phyloP scores from a whole-genome alignment of 2,329 filamentous ascomycete genomes.

The Calonectria montana region DNA sequence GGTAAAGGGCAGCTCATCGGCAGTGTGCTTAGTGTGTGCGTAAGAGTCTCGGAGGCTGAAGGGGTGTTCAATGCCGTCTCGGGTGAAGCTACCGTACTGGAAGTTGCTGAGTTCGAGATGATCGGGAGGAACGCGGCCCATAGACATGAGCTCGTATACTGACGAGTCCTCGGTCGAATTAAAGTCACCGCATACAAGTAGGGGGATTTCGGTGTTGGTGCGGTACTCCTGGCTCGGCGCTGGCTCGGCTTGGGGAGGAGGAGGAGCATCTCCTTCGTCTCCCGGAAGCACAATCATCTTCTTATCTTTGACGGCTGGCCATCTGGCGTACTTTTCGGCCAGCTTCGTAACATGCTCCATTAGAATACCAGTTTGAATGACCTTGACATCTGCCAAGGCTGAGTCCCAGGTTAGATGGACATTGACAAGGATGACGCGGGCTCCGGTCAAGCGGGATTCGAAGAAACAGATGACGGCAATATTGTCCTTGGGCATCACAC shows the following conservation, averaged over 20 bases:
- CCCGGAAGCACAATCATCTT: slow-evolving; percentile 63
- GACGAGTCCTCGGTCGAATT: slow-evolving; percentile 90
- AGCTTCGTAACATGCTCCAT: slow-evolving; percentile 92
- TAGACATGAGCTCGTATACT: slow-evolving; percentile 89
- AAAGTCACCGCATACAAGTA: slow-evolving; percentile 95
- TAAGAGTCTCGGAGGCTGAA: slow-evolving; percentile 96
- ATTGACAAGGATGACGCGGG: slow-evolving; percentile 91
- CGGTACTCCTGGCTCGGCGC: slow-evolving; percentile 89
- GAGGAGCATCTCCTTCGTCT: slow-evolving; percentile 53
- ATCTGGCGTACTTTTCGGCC: slow-evolving; percentile 85
- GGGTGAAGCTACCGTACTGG: slow-evolving; percentile 93
- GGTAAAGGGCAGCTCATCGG: slow-evolving; percentile 89
- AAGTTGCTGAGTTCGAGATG: slow-evolving; percentile 84
- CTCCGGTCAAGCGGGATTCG: slow-evolving; percentile 91
- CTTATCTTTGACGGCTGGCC: slow-evolving; percentile 86
- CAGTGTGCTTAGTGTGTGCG: slow-evolving; percentile 81
- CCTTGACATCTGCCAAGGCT: slow-evolving; percentile 90
- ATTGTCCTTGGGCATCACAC: slow-evolving; percentile 98
- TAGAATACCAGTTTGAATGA: slow-evolving; percentile 94
- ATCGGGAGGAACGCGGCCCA: slow-evolving; percentile 80
- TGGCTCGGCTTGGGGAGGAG: slow-evolving; percentile 69
- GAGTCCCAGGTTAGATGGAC: slow-evolving; percentile 97
- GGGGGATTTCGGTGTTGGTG: slow-evolving; percentile 86
- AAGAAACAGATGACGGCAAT: slow-evolving; percentile 93
- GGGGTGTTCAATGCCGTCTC: slow-evolving; percentile 91